Evolutionary conservation across 768 basidiomycete species (phyloP), one percentile per base, ranked within the genome.

Genomic region (Atractiella rhizophila): DNA sequence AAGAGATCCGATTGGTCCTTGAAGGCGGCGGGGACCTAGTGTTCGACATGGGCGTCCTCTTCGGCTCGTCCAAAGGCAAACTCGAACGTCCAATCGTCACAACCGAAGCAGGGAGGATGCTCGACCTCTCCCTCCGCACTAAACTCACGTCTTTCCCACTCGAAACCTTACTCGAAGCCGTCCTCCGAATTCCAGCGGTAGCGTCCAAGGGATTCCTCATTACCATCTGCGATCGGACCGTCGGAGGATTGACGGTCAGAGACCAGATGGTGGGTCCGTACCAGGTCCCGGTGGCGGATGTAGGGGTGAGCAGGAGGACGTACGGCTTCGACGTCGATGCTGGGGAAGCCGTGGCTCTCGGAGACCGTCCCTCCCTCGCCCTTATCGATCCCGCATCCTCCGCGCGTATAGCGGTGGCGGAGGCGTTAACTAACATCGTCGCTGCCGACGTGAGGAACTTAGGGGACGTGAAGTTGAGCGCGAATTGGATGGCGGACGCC

Each of bases 231-330:
- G 91, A 98, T 54, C 71, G 91, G 33, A 68, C 76, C 27, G 74
- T 98, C 57, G 83, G 86, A 0, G 91, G 91, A 19, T 71, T 98
- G 34, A 81, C 94, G 46, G 72, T 77, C 5, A 71, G 91, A 39
- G 91, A 98, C 56, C 91, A 98, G 60, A 96, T 98, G 88, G 82
- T 94, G 19, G 91, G 91, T 0, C 88, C 86, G 0, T 98, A 80
- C 78, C 91, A 98, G 60, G 78, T 94, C 9, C 88, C 91, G 28
- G 81, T 94, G 6, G 78, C 88, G 16, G 88, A 98, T 50, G 88
- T 91, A 37, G 91, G 88, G 3, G 81, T 94, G 31, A 98, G 88
- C 4, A 74, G 78, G n/a, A 67, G 82, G 0, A 73, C 83, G 6
- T 91, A 91, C 56, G 86, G 91, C 0, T 96, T 94, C 59, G 71